Percentiles rank a stretch among this genome's conserved stretches.
These are phyloP conservation scores for Diatrype stigma DNA, from an alignment of 2,329 filamentous ascomycete species.

Conservation along the genomic window DNA sequence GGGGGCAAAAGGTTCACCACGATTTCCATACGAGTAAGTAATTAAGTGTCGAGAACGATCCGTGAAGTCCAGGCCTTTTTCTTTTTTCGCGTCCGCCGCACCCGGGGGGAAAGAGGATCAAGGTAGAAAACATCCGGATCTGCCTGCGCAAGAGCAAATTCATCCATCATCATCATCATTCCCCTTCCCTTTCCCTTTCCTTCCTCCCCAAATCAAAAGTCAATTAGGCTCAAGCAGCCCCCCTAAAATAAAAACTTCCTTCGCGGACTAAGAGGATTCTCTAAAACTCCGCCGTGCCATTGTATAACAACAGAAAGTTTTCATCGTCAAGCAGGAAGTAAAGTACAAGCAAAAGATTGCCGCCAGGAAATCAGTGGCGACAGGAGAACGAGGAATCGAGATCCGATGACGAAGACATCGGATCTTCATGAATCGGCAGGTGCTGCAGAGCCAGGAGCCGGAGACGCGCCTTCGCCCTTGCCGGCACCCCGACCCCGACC, in stretches of 20 bases:
- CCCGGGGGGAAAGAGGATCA: not conserved
- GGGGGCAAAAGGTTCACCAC: constrained; percentile 13
- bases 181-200: constrained; percentile 6
- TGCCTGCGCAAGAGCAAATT: not conserved
- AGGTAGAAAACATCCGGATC: constrained; percentile 12
- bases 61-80: constrained; percentile 1
- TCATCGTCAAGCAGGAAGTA: constrained; percentile 16
- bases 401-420: constrained; percentile 8
- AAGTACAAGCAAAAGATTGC: constrained; percentile 21
- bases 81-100: not conserved
- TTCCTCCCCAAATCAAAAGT: constrained; percentile 8
- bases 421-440: constrained; percentile 37
- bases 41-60: constrained; percentile 6
- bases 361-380: constrained; percentile 5
- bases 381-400: constrained; percentile 4
- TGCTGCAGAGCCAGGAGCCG: constrained; percentile 48
- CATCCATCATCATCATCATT: constrained; percentile 1
- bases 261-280: constrained; percentile 19
- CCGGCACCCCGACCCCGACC: constrained; percentile 48
- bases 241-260: constrained; percentile 15
- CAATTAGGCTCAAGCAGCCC: constrained; percentile 12
- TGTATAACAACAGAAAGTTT: constrained; percentile 16
- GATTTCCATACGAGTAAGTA: constrained; percentile 9
- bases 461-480: constrained; percentile 51
- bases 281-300: constrained; percentile 19